Percentiles rank a stretch among this genome's conserved stretches.
Evolutionary conservation across 768 basidiomycete species (phyloP).

Genomic region (Hemileccinum impolitum): DNA sequence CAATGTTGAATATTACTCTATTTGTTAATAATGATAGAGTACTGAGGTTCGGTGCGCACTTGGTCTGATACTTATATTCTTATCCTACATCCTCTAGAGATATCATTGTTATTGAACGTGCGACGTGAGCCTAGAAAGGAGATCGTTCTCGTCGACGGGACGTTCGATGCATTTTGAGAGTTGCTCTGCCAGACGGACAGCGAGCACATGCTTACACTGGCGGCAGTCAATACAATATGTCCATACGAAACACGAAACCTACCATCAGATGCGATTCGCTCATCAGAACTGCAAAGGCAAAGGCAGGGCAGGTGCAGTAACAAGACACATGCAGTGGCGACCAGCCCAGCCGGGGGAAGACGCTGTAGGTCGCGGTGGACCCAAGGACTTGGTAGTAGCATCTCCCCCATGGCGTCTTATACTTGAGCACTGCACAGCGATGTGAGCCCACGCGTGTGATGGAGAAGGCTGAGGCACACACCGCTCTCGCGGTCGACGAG

Average conservation of each 20-base stretch:
- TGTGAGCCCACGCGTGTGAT: neutral
- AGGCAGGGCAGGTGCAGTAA: slow-evolving; percentile 78
- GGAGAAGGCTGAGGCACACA: slow-evolving; percentile 30
- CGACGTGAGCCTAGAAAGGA: slow-evolving; percentile 34
- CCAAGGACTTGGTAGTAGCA: slow-evolving; percentile 66
- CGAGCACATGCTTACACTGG: slow-evolving; percentile 81
- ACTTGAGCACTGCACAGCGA: slow-evolving; percentile 52
- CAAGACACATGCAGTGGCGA: slow-evolving; percentile 39
- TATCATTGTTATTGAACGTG: slow-evolving; percentile 9
- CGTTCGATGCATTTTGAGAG: slow-evolving; percentile 51
- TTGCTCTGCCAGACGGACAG: slow-evolving; percentile 55
- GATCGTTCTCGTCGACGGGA: slow-evolving; percentile 42
- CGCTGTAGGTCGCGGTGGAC: slow-evolving; percentile 58
- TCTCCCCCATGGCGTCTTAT: slow-evolving; percentile 53
- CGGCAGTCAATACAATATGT: slow-evolving; percentile 1
- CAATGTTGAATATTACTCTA: slow-evolving; percentile 18
- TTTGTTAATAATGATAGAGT: slow-evolving; percentile 24
- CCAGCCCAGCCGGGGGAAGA: slow-evolving; percentile 48
- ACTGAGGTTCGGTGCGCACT: slow-evolving; percentile 2
- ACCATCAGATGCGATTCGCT: slow-evolving; percentile 66
- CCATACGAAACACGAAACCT: slow-evolving; percentile 4
- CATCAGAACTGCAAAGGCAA: slow-evolving; percentile 59
- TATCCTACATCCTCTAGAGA: slow-evolving; percentile 6
- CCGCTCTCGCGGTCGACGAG: slow-evolving; percentile 71
- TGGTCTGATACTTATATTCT: slow-evolving; percentile 15